phyloP scores from a whole-genome alignment of 805 yeast genomes.

The Metschnikowia lachancei region DNA sequence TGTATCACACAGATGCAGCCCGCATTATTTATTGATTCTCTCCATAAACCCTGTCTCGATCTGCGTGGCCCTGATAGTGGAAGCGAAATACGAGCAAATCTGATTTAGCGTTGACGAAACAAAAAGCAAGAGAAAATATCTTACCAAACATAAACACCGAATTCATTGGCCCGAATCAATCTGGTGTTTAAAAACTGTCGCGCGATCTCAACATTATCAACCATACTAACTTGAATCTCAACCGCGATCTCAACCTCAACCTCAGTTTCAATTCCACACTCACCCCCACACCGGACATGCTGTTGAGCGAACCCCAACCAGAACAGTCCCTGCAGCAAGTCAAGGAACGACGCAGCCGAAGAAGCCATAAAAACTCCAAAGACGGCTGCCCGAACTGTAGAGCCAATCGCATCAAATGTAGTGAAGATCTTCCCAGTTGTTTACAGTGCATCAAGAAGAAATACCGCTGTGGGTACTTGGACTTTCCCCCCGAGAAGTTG shows the following conservation, averaged over 20 bases:
- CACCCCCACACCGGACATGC: neutral
- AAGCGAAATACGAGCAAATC: too few species aligned
- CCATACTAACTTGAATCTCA: too few species aligned
- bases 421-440: constrained; percentile 44
- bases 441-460: constrained; percentile 37
- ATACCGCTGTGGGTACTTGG: constrained; percentile 41
- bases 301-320: neutral
- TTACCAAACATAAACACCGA: too few species aligned
- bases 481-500: constrained; percentile 38
- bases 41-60: neutral
- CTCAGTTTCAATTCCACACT: too few species aligned
- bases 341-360: constrained; percentile 22
- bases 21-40: neutral
- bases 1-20: neutral
- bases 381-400: constrained; percentile 45
- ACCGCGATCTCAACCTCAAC: too few species aligned
- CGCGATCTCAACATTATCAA: too few species aligned
- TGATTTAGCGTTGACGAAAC: too few species aligned
- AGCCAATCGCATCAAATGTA: constrained; percentile 41
- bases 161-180: too few species aligned
- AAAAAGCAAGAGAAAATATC: too few species aligned
- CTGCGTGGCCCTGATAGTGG: too few species aligned
- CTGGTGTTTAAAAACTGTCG: too few species aligned
- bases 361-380: constrained; percentile 28
- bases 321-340: neutral